phyloP scores from a whole-genome alignment of 345 rosid species.

The Fremontodendron californicum region DNA sequence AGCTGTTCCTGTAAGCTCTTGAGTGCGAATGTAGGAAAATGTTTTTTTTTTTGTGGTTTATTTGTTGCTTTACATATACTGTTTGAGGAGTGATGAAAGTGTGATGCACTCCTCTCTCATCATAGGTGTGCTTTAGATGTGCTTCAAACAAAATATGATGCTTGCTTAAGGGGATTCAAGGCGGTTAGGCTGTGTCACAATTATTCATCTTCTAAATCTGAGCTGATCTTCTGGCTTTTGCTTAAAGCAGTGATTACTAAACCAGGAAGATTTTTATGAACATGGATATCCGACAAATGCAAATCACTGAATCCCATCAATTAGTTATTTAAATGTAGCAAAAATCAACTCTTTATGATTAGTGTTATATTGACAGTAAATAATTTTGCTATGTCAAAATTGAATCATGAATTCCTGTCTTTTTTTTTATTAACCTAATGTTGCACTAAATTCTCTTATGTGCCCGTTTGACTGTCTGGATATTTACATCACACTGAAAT shows the following conservation, averaged over 20 bases:
- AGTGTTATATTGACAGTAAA: background rate
- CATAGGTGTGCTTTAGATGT: background rate
- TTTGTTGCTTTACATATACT: background rate
- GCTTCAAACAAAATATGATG: background rate
- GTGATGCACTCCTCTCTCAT: background rate
- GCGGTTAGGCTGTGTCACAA: background rate
- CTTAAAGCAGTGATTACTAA: background rate
- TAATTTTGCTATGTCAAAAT: background rate
- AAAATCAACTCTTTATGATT: background rate
- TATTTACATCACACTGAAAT: background rate
- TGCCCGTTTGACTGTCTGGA: background rate
- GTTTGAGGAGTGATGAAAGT: background rate
- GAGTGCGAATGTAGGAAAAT: background rate
- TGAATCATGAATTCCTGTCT: background rate
- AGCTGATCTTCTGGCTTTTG: background rate
- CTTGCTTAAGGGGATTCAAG: conserved; percentile 1
- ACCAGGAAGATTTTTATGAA: background rate
- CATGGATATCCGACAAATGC: background rate
- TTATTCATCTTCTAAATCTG: background rate
- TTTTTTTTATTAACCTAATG: background rate
- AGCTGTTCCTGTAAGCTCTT: background rate
- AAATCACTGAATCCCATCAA: background rate
- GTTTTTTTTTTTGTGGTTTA: background rate
- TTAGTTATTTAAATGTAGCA: conserved; percentile 14
- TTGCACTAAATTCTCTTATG: background rate